phyloP scores from a whole-genome alignment of 1,139 yeast genomes.

The Trichomonascaceae sp. region DNA sequence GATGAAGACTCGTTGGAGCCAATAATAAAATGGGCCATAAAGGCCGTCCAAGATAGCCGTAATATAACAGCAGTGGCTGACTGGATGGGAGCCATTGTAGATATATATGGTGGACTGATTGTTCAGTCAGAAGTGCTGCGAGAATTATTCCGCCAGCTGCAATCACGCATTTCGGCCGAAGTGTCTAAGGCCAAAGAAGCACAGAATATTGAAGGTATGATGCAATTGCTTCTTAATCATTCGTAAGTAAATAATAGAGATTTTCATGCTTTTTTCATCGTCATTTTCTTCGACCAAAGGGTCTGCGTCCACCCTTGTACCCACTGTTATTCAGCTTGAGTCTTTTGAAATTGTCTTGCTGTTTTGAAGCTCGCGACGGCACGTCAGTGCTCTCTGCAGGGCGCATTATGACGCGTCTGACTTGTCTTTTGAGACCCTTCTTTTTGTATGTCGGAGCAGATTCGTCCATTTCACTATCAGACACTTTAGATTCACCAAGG shows the following conservation, averaged over 20 bases:
- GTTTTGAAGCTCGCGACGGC: constrained; percentile 13
- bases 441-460: constrained; percentile 25
- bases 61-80: constrained; percentile 72
- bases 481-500: constrained; percentile 14
- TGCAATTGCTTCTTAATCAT: constrained; percentile 52
- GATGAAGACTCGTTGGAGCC: constrained; percentile 87
- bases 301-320: constrained; percentile 17
- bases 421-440: constrained; percentile 55
- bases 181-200: constrained; percentile 81
- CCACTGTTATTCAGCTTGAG: constrained; percentile 25
- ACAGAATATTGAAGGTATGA: constrained; percentile 86
- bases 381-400: constrained; percentile 32
- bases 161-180: constrained; percentile 54
- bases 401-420: constrained; percentile 54
- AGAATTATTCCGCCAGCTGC: constrained; percentile 57
- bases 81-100: constrained; percentile 74
- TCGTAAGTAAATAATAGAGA: background rate
- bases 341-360: constrained; percentile 21
- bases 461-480: constrained; percentile 8
- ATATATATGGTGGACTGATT: constrained; percentile 65
- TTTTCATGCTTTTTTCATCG: background rate
- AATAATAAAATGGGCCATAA: constrained; percentile 72
- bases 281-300: constrained; percentile 13
- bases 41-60: constrained; percentile 70
- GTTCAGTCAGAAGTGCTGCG: constrained; percentile 77